These are phyloP conservation scores for Fomes fomentarius DNA, from an alignment of 1,284 basidiomycete genomes.

Conservation along the genomic window DNA sequence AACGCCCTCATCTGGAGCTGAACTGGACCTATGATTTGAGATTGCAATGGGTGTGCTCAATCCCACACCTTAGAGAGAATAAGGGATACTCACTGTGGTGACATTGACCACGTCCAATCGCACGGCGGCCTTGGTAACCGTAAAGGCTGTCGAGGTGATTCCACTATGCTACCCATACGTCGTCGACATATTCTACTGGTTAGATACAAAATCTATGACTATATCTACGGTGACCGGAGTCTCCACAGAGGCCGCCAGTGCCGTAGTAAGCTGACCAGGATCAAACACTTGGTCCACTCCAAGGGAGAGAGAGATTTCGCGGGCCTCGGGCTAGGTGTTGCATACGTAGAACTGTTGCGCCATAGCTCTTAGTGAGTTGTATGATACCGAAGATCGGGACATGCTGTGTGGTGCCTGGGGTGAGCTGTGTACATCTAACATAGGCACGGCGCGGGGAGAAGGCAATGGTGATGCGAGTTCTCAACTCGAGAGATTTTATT, in stretches of 20 bases:
- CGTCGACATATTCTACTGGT: constrained; percentile 25
- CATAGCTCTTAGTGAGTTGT: constrained; percentile 13
- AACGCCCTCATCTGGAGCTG: constrained; percentile 8
- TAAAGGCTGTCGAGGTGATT: constrained; percentile 2
- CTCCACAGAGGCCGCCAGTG: neutral
- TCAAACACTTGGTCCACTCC: constrained; percentile 31
- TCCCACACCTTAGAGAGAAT: too few relatives aligned
- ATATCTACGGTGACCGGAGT: constrained; percentile 27
- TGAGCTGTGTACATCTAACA: neutral
- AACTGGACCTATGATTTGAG: constrained; percentile 2
- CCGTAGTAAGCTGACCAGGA: constrained; percentile 24
- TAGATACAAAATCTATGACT: constrained; percentile 31
- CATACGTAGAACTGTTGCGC: constrained; percentile 14
- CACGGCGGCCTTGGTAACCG: neutral
- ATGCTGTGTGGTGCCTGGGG: constrained; percentile 4
- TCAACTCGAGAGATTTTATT: too few relatives aligned
- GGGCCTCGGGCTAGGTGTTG: constrained; percentile 24
- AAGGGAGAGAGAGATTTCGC: constrained; percentile 29
- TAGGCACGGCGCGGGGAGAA: too few relatives aligned
- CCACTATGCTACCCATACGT: neutral
- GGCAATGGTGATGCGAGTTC: too few relatives aligned
- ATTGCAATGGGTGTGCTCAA: too few relatives aligned
- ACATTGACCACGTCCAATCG: neutral
- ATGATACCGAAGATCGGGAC: constrained; percentile 18
- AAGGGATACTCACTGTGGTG: too few relatives aligned